These are phyloP conservation scores for Chrysoporthe cubensis DNA, from an alignment of 2,329 filamentous ascomycete species.

Conservation along the genomic window DNA sequence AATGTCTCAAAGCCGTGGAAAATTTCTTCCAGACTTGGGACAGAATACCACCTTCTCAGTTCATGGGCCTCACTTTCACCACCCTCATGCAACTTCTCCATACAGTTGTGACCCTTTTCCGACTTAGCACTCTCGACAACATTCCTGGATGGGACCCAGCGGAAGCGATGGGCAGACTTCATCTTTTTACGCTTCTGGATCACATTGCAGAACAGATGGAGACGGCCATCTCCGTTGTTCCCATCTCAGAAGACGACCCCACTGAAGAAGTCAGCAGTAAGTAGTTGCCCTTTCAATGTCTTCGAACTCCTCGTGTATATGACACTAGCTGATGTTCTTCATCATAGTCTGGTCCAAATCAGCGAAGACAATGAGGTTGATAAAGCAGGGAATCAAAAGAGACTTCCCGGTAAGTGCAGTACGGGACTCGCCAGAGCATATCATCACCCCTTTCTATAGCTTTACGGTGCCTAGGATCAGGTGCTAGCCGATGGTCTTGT, in stretches of 20 bases:
- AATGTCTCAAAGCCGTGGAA: constrained; percentile 36
- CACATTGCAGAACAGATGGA: constrained; percentile 30
- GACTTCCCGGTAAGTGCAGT: constrained; percentile 13
- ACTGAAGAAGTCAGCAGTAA: constrained; percentile 20
- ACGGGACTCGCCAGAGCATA: too few relatives aligned
- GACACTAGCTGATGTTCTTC: not conserved
- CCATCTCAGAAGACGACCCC: constrained; percentile 21
- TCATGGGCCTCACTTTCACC: constrained; percentile 40
- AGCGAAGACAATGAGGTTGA: constrained; percentile 9
- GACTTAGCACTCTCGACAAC: constrained; percentile 41
- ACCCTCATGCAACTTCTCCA: constrained; percentile 41
- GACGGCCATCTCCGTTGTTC: not conserved
- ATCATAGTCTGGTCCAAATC: constrained; percentile 11
- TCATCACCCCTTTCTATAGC: not conserved
- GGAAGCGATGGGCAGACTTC: constrained; percentile 38
- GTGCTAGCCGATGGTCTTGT: not conserved
- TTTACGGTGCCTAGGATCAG: not conserved
- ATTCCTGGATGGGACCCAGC: constrained; percentile 43
- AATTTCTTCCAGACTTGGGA: constrained; percentile 42
- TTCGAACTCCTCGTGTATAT: not conserved
- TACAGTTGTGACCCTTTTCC: constrained; percentile 40
- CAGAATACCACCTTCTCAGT: constrained; percentile 34
- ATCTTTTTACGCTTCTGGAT: constrained; percentile 39
- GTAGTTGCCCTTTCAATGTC: not conserved
- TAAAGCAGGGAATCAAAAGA: constrained; percentile 12